phyloP scores from a whole-genome alignment of 495 filamentous ascomycete genomes.

The Filosporella fistucella region DNA sequence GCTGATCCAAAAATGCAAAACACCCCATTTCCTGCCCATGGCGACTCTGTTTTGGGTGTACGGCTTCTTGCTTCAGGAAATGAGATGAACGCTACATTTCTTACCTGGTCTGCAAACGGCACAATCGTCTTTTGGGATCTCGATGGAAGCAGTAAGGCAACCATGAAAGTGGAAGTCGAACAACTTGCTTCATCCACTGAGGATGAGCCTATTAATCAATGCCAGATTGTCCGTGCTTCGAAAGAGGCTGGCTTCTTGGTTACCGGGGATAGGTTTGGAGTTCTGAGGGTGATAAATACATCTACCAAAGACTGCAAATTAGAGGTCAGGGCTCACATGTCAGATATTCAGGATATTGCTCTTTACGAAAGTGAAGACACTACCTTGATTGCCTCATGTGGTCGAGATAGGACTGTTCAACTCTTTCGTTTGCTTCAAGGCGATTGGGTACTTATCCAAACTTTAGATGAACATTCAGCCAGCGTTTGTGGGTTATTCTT shows the following conservation, averaged over 20 bases:
- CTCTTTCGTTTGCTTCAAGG: constrained; percentile 62
- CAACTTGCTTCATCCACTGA: constrained; percentile 39
- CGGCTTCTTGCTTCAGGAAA: constrained; percentile 53
- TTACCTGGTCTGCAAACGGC: constrained; percentile 81
- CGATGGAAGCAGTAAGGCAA: constrained; percentile 60
- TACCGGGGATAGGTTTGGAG: constrained; percentile 79
- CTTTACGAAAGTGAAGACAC: constrained; percentile 50
- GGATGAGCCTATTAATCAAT: constrained; percentile 61
- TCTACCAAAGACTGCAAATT: constrained; percentile 46
- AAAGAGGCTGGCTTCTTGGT: constrained; percentile 60
- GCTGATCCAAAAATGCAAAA: constrained; percentile 26
- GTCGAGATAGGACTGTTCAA: constrained; percentile 86
- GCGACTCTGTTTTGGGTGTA: constrained; percentile 75
- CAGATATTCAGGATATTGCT: constrained; percentile 80
- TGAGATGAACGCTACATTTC: constrained; percentile 61
- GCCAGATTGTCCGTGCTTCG: constrained; percentile 63
- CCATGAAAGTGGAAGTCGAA: constrained; percentile 65
- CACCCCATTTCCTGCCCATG: constrained; percentile 63
- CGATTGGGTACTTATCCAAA: constrained; percentile 60
- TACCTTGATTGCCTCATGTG: constrained; percentile 68
- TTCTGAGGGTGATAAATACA: constrained; percentile 57
- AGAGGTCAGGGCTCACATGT: constrained; percentile 77
- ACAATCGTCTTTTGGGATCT: constrained; percentile 75
- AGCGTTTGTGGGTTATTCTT: constrained; percentile 62
- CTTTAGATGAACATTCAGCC: constrained; percentile 73